A percentile compares a stretch with the other conserved stretches of the same genome.
These are phyloP conservation scores for Epichloe brachyelytri DNA, from an alignment of 2,329 filamentous ascomycete species.

Conservation along the genomic window DNA sequence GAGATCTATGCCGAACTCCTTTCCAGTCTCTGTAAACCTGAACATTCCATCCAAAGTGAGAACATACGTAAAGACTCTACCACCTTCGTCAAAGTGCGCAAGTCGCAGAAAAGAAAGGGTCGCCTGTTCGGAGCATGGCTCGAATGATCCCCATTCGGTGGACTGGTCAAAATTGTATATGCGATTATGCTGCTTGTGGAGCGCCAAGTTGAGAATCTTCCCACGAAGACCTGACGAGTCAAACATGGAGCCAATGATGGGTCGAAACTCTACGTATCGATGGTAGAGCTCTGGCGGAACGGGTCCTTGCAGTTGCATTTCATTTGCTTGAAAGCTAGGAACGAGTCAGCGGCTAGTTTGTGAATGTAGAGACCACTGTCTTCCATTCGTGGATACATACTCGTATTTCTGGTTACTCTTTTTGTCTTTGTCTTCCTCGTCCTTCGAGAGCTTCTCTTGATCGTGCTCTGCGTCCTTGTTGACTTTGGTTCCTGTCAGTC, in stretches of 20 bases:
- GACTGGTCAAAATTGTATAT: slow-evolving; percentile 78
- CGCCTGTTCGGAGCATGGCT: slow-evolving; percentile 54
- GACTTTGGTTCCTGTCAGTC: slow-evolving; percentile 61
- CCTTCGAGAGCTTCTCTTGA: slow-evolving; percentile 6
- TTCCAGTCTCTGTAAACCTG: slow-evolving; percentile 89
- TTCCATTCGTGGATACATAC: slow-evolving; percentile 25
- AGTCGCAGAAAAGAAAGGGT: slow-evolving; percentile 74
- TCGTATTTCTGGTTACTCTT: slow-evolving; percentile 60
- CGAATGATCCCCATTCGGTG: slow-evolving; percentile 60
- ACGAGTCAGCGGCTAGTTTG: background rate
- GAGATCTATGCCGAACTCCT: slow-evolving; percentile 88
- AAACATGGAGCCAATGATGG: slow-evolving; percentile 85
- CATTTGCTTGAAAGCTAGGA: slow-evolving; percentile 75
- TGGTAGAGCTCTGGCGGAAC: slow-evolving; percentile 74
- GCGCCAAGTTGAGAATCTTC: slow-evolving; percentile 65
- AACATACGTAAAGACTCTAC: slow-evolving; percentile 83
- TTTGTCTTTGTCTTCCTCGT: slow-evolving; percentile 23
- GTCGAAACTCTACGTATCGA: slow-evolving; percentile 84
- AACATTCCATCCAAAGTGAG: slow-evolving; percentile 76
- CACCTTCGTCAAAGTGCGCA: slow-evolving; percentile 74
- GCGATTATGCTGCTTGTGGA: slow-evolving; percentile 80
- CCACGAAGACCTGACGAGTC: slow-evolving; percentile 64
- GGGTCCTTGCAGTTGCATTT: slow-evolving; percentile 77
- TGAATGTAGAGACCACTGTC: background rate
- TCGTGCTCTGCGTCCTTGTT: slow-evolving; percentile 44